Evolutionary conservation across 1,284 basidiomycete genomes (phyloP).

Genomic region (Gomphus sp.): DNA sequence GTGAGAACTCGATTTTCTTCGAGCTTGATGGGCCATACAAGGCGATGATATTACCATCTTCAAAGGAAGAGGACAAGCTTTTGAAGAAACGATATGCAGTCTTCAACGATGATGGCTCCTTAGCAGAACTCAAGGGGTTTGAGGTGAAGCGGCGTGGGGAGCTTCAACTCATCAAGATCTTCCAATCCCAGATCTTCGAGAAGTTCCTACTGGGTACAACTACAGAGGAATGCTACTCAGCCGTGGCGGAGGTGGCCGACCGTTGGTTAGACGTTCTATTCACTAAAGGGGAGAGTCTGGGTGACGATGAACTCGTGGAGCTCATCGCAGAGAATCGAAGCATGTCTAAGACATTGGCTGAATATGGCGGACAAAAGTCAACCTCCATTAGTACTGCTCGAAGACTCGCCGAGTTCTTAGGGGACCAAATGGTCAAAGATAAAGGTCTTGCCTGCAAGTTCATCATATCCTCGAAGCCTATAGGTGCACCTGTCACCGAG

Average conservation of each 20-base stretch:
- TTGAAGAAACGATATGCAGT: constrained; percentile 99
- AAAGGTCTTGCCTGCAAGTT: constrained; percentile 99
- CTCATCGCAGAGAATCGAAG: constrained; percentile 98
- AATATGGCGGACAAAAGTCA: constrained; percentile 95
- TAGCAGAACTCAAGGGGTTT: constrained; percentile 98
- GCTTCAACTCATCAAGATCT: constrained; percentile 98
- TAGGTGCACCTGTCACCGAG: constrained; percentile 93
- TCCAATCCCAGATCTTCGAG: constrained; percentile 98
- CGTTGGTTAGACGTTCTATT: constrained; percentile 98
- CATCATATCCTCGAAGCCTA: constrained; percentile 93
- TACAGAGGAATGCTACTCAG: constrained; percentile 91
- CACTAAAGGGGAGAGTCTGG: constrained; percentile 75
- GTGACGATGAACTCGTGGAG: constrained; percentile 91
- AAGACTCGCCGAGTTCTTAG: constrained; percentile 94
- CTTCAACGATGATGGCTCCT: constrained; percentile 96
- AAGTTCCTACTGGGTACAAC: constrained; percentile 92
- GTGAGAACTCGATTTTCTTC: constrained; percentile 99
- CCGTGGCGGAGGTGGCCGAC: constrained; percentile 90
- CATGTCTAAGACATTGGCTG: constrained; percentile 95
- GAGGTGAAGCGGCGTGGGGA: constrained; percentile 98
- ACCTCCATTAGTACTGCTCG: constrained; percentile 97
- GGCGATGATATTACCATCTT: constrained; percentile 98
- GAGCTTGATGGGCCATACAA: constrained; percentile 98
- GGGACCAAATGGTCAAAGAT: constrained; percentile 99
- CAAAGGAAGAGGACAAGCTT: constrained; percentile 98